Evolutionary conservation across 2,329 filamentous ascomycete species (phyloP).

Genomic region (Tolypocladium sp.): DNA sequence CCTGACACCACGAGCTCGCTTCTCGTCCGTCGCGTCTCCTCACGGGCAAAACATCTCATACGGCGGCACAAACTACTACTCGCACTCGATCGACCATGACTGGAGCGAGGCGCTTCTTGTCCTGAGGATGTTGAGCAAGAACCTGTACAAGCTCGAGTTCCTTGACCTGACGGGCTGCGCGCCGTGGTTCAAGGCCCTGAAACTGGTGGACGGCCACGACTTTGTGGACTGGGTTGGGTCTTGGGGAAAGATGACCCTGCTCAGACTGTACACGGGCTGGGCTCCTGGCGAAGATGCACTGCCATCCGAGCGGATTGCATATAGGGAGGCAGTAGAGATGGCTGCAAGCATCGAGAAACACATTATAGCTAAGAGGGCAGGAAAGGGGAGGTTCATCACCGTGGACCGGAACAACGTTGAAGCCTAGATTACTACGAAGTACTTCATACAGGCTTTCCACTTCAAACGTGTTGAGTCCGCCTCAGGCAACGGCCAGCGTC

Average conservation of each 20-base stretch:
- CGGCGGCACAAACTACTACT: conserved; percentile 47
- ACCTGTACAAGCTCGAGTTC: conserved; percentile 49
- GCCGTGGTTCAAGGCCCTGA: conserved; percentile 43
- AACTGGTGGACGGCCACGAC: conserved; percentile 30
- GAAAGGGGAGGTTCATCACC: conserved; percentile 37
- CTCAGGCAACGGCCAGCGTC: too few species aligned
- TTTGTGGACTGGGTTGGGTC: conserved; percentile 43
- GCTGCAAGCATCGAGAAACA: conserved; percentile 37
- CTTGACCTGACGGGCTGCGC: conserved; percentile 52
- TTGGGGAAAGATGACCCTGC: conserved; percentile 41
- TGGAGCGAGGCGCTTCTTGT: conserved; percentile 50
- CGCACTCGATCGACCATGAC: conserved; percentile 47
- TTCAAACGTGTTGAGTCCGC: too few species aligned
- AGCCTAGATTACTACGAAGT: not conserved
- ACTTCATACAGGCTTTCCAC: not conserved
- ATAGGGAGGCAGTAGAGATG: conserved; percentile 24
- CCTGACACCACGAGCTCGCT: conserved; percentile 44
- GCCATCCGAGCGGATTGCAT: conserved; percentile 20
- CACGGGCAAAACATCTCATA: conserved; percentile 38
- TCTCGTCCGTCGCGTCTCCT: conserved; percentile 34
- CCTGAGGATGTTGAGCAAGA: conserved; percentile 42
- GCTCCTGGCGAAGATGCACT: conserved; percentile 22
- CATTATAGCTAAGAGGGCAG: conserved; percentile 34
- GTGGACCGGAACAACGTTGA: conserved; percentile 33
- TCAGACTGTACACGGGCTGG: conserved; percentile 38